Base-by-base conservation (phyloP, 768 basidiomycete genomes). In the Phylloporus sp. region DNA sequence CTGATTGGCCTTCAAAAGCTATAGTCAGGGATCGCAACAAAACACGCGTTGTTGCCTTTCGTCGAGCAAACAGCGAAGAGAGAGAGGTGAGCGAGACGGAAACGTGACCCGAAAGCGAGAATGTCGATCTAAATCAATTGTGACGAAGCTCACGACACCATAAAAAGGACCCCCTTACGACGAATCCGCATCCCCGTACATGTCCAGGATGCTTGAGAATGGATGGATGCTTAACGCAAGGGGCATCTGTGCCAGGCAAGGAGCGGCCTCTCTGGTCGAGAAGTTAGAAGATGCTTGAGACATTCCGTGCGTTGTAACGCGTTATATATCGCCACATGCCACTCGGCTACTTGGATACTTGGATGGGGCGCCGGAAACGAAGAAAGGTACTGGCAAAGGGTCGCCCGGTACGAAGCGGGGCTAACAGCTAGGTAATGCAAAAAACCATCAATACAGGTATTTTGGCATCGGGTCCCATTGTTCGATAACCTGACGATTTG, bases 1-100 rank as follows among this genome's bases (percentile, higher is more conserved):
- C 92, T 17, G 81, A 76, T 65, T 91, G 89, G 22, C 92, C 92
- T 58, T 96, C 92, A 48, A 96, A 90, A 4, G 79, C 81, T 55
- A 96, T 62, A 34, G 72, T 67, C 31, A 95, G 69, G 2, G 89
- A 91, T 51, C 80, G 77, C 17, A 92, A 75, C 5, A 84, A 61
- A 33, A 83, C 61, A 31, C 70, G 76, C 9, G 74, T 65, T 0
- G 80, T 64, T 38, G 71, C 68, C 46, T 73, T 75, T 44, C 46
- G 48, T 49, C 74, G 72, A 49, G 76, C 75, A 52, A 86, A 81
- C 21, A 84, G 58, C 10, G 78, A 78, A 42, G 65, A 72, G 2
- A 82, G 68, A 0, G 85, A 74, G 4, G 78, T 70, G 26, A 93
- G 55, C 0, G 80, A 74, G 43, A 95, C 69, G 20, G 79, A 70